phyloP scores from a whole-genome alignment of 176 grass and related monocot genomes.

The sorghum (Sorghum bicolor) region DNA sequence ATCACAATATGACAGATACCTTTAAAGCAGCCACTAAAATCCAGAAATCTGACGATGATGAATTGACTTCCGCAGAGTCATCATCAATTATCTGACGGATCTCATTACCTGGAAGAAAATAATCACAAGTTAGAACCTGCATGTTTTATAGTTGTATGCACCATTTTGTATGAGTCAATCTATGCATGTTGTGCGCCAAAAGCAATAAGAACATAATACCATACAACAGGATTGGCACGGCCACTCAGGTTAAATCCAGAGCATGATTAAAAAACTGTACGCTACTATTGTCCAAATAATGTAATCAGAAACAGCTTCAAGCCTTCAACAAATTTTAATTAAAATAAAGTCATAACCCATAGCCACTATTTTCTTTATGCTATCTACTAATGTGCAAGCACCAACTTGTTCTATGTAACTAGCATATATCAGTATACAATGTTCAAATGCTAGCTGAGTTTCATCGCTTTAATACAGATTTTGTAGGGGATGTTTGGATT shows the following conservation, averaged over 20 bases:
- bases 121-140: constrained; percentile 7
- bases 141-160: not conserved
- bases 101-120: constrained; percentile 63
- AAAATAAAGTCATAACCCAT: not conserved
- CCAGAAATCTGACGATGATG: constrained; percentile 88
- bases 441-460: not conserved
- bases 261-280: not conserved
- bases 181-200: not conserved
- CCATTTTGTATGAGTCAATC: not conserved
- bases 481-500: not conserved
- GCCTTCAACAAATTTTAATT: not conserved
- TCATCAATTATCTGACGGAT: constrained; percentile 71
- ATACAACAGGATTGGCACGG: not conserved
- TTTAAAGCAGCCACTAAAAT: constrained; percentile 97
- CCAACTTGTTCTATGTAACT: not conserved
- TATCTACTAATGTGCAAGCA: not conserved
- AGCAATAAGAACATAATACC: not conserved
- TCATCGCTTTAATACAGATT: not conserved
- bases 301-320: not conserved
- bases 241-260: not conserved
- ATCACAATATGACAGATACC: constrained; percentile 41
- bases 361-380: not conserved
- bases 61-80: constrained; percentile 67
- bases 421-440: not conserved
- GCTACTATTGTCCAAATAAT: not conserved